A percentile compares a stretch with the other conserved stretches of the same genome.
Evolutionary conservation across 2,329 filamentous ascomycete species (phyloP).

Genomic region (Trichoderma oligosporum): DNA sequence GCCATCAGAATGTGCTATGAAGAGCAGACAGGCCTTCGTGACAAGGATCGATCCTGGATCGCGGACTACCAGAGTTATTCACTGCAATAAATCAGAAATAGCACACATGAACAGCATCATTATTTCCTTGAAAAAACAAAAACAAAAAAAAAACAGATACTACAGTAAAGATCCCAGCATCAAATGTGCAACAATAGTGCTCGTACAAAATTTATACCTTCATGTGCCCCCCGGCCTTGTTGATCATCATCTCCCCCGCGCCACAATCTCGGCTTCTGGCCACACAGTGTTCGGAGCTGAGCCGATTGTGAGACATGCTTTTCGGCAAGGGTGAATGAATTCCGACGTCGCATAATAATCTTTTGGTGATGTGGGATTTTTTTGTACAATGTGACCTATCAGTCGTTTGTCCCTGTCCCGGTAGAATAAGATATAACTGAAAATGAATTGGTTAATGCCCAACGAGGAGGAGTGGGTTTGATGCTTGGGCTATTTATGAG

Average conservation of each 20-base stretch:
- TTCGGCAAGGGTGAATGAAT: slow-evolving; percentile 7
- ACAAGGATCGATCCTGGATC: no score
- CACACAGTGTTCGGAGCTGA: slow-evolving; percentile 9
- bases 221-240: neutral
- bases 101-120: no score
- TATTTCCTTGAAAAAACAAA: no score
- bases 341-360: slow-evolving; percentile 2
- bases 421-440: neutral
- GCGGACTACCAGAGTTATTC: no score
- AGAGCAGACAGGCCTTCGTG: no score
- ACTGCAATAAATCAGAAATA: no score
- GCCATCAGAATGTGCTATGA: no score
- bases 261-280: neutral
- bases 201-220: neutral
- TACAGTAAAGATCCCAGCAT: neutral
- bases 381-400: slow-evolving; percentile 10
- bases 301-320: slow-evolving; percentile 4
- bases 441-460: neutral
- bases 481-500: no score
- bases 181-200: neutral
- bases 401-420: neutral
- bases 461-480: no score
- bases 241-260: neutral
- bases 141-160: no score
- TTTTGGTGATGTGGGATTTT: neutral